These are phyloP conservation scores for Pythium oligandrum DNA, from an alignment of 352 stramenopile genomes.

Conservation along the genomic window DNA sequence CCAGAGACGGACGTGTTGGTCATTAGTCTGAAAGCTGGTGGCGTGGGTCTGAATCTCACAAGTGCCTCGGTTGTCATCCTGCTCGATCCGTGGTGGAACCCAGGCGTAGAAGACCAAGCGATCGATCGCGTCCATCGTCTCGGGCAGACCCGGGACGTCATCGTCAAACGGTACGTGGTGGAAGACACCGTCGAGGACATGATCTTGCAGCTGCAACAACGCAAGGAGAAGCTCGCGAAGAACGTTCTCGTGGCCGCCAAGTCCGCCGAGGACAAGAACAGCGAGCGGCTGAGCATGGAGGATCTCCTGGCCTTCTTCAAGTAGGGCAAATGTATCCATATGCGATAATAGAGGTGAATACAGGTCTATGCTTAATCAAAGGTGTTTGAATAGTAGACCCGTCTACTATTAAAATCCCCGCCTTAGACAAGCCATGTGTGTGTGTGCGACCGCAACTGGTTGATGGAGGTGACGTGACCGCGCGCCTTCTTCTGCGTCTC, in stretches of 20 bases:
- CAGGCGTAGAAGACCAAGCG: slow-evolving; percentile 90
- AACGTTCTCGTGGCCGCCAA: slow-evolving; percentile 72
- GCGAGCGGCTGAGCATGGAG: slow-evolving; percentile 55
- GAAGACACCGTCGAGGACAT: slow-evolving; percentile 89
- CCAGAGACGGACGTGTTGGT: slow-evolving; percentile 64
- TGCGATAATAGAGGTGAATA: slow-evolving; percentile 7
- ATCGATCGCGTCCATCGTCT: slow-evolving; percentile 91
- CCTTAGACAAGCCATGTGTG: no score
- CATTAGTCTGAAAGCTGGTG: slow-evolving; percentile 87
- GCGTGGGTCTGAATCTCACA: slow-evolving; percentile 89
- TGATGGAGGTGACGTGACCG: not conserved
- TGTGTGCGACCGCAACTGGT: not conserved
- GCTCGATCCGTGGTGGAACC: slow-evolving; percentile 93
- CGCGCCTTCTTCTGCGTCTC: not conserved
- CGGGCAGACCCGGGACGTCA: slow-evolving; percentile 77
- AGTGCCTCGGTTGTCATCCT: slow-evolving; percentile 87
- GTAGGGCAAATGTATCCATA: slow-evolving; percentile 16
- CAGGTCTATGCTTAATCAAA: slow-evolving; percentile 2
- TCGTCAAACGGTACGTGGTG: slow-evolving; percentile 89
- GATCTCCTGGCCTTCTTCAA: slow-evolving; percentile 71
- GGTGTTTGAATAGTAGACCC: no score
- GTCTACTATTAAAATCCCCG: no score
- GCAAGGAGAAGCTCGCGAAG: slow-evolving; percentile 84
- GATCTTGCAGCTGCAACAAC: slow-evolving; percentile 87
- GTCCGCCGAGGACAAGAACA: slow-evolving; percentile 27